Percentiles rank a stretch among this genome's conserved stretches.
These are phyloP conservation scores for Debaryomyces fabryi DNA, from an alignment of 1,139 yeast genomes.

Conservation along the genomic window DNA sequence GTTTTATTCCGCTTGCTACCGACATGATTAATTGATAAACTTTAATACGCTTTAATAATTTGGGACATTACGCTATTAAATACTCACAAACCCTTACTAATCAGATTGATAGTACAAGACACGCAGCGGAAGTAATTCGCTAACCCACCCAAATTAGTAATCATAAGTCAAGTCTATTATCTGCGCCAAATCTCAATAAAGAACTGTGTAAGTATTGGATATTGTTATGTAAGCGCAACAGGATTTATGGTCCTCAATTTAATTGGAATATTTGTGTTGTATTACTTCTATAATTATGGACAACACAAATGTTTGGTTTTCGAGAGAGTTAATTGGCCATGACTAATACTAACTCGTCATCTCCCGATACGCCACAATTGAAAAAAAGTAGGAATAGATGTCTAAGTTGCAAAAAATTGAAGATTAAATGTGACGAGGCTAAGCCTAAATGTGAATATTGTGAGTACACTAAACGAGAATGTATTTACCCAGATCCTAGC, in stretches of 20 bases:
- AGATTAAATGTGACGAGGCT: conserved; percentile 73
- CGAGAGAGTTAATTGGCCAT: neutral
- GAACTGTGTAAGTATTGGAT: neutral
- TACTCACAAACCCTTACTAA: neutral
- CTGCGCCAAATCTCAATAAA: neutral
- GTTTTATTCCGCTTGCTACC: conserved; percentile 12
- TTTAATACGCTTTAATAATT: neutral
- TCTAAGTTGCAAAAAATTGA: conserved; percentile 66
- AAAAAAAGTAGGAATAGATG: conserved; percentile 41
- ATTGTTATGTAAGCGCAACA: neutral
- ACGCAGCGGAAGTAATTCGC: neutral
- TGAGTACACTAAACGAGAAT: conserved; percentile 6
- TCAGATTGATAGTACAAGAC: no score
- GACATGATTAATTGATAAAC: neutral
- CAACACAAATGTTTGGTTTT: neutral
- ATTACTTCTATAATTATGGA: neutral
- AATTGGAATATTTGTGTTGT: neutral
- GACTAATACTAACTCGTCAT: neutral
- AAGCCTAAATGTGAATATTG: conserved; percentile 56
- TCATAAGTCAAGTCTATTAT: neutral
- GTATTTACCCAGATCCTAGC: conserved; percentile 2
- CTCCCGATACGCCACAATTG: neutral
- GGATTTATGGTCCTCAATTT: neutral
- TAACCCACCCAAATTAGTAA: neutral
- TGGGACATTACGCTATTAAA: neutral